Evolutionary conservation across 495 filamentous ascomycete genomes (phyloP), one percentile per base, ranked within the genome.

Genomic region (Emericellopsis terricola): DNA sequence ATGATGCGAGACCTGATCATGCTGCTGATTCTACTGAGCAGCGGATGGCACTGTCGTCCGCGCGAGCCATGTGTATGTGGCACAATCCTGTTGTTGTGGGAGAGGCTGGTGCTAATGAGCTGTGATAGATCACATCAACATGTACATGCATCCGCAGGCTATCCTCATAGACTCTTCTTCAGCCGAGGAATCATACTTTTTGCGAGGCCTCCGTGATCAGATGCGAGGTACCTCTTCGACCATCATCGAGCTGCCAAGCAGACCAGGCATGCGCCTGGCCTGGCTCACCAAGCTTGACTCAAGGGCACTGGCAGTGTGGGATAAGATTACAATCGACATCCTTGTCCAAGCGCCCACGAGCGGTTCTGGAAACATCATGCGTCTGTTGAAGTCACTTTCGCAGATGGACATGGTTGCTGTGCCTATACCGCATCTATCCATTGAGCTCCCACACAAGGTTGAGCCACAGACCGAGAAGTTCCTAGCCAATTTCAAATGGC

Each of bases 201-300:
- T 61, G 29, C 52, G 52, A 10, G 71, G 57, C 0, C 44, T 78
- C 3, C 51, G 62, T 34, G 43, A 46, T 4, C 66, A 65, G 41
- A 47, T 59, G 0, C 47, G 50, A 11, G 51, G 51, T 3, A 48
- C 53, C 28, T 51, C 49, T 7, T 57, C 58, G 8, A 48, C 75
- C 15, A 34, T 84, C 19, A 74, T 93, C 18, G 71, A 74, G 39
- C 49, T 91, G n/a, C 76, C 83, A 4, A 48, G 55, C 28, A 59
- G 64, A 34, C 56, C 62, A 4, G 57, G 61, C 3, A 68, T 71
- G 28, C 65, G 65, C 30, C 51, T 91, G 19, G 63, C 69, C 49
- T 93, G 84, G 84, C 62, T 89, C 14, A 69, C 81, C 3, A 62
- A 70, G 34, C 55, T 93, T 23, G 79, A 87, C 43, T 74, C 74